Evolutionary conservation across 306 rosid genomes (phyloP).

Genomic region (Medicago lupulina): DNA sequence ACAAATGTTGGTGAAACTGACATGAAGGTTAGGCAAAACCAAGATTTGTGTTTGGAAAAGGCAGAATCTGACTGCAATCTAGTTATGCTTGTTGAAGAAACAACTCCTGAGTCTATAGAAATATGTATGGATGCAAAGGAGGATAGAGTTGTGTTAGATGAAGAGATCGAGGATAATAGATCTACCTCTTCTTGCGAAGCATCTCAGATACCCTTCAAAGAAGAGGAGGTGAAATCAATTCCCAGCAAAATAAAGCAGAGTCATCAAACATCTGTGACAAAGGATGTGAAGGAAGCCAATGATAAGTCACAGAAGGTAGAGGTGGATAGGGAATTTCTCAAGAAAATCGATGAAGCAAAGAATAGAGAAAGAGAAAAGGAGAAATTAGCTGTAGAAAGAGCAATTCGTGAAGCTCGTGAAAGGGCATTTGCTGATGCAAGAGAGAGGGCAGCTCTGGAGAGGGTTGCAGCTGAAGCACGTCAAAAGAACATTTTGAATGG

Average conservation of each 20-base stretch:
- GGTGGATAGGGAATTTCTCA: constrained; percentile 57
- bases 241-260: constrained; percentile 40
- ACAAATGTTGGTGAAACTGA: constrained; percentile 40
- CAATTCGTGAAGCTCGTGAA: constrained; percentile 89
- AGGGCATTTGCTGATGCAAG: constrained; percentile 90
- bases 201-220: constrained; percentile 45
- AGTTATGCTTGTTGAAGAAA: constrained; percentile 52
- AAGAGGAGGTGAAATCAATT: constrained; percentile 46
- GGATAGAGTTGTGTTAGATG: constrained; percentile 49
- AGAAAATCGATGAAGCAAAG: constrained; percentile 64
- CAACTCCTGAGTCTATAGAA: constrained; percentile 46
- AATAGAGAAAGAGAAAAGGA: constrained; percentile 75
- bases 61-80: constrained; percentile 46
- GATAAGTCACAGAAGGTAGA: constrained; percentile 51
- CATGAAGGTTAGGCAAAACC: constrained; percentile 47
- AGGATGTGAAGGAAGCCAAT: constrained; percentile 53
- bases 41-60: constrained; percentile 46
- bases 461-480: constrained; percentile 73
- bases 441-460: constrained; percentile 74
- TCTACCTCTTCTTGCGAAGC: constrained; percentile 48
- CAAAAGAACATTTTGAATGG: constrained; percentile 63
- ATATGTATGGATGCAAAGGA: constrained; percentile 41
- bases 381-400: constrained; percentile 83
- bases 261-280: constrained; percentile 38
- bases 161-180: constrained; percentile 50